Conservation (phyloP, 805 yeast species). For the Clavispora vitiphila region DNA sequence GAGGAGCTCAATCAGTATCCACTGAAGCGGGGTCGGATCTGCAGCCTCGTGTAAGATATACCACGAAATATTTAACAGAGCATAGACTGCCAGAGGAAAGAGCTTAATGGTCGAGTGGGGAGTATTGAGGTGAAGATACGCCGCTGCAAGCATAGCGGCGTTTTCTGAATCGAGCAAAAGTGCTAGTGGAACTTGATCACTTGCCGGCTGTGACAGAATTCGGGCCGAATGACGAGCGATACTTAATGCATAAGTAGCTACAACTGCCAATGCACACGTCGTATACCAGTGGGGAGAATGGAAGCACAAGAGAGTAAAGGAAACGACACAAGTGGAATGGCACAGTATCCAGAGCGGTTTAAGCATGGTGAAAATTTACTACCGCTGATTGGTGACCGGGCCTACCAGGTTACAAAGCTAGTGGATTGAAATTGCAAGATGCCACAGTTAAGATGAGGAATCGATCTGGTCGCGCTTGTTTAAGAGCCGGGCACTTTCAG, state of each 20-base stretch:
- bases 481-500: no score
- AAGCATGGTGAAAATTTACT: no score
- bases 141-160: conserved; percentile 20
- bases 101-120: conserved; percentile 17
- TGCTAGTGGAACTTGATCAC: conserved; percentile 16
- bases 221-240: background rate
- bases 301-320: background rate
- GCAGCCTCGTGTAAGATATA: conserved; percentile 14
- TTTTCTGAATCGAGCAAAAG: conserved; percentile 25
- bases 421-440: no score
- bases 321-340: background rate
- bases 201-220: background rate
- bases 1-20: conserved; percentile 11
- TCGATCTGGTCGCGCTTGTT: no score
- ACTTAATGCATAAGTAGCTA: background rate
- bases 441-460: no score
- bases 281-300: background rate
- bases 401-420: no score
- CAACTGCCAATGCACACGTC: background rate
- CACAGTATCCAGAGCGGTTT: background rate
- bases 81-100: conserved; percentile 23
- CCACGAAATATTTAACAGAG: conserved; percentile 22
- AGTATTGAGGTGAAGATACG: conserved; percentile 19
- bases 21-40: conserved; percentile 8
- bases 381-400: no score